phyloP scores from a whole-genome alignment of 2,329 filamentous ascomycete species.

The Pestalotiopsis sp. region DNA sequence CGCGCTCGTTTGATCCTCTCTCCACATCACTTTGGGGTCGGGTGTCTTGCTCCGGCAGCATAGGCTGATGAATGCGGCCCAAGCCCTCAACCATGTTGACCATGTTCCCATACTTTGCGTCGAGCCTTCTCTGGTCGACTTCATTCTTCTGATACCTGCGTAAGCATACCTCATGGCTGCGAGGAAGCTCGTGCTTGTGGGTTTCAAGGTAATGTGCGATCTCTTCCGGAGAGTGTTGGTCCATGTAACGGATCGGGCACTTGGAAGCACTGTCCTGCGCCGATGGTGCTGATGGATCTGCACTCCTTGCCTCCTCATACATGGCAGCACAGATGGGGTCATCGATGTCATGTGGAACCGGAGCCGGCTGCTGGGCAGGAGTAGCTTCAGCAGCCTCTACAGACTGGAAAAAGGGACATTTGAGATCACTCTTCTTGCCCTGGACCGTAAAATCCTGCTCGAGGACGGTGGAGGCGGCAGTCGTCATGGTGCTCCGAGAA shows the following conservation, averaged over 20 bases:
- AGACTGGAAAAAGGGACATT: constrained; percentile 71
- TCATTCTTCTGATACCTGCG: constrained; percentile 87
- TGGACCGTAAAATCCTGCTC: constrained; percentile 91
- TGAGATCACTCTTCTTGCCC: constrained; percentile 76
- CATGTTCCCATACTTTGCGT: constrained; percentile 90
- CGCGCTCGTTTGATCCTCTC: constrained; percentile 65
- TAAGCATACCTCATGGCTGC: constrained; percentile 92
- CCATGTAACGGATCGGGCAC: constrained; percentile 90
- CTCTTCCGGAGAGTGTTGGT: constrained; percentile 91
- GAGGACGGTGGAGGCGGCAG: constrained; percentile 65
- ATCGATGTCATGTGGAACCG: constrained; percentile 48
- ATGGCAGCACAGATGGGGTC: constrained; percentile 68
- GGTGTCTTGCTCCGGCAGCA: constrained; percentile 67
- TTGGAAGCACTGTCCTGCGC: constrained; percentile 56
- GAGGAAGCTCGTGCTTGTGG: constrained; percentile 91
- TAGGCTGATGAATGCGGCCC: constrained; percentile 83
- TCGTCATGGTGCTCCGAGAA: constrained; percentile 52
- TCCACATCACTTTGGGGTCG: constrained; percentile 47
- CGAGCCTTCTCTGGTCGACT: constrained; percentile 81
- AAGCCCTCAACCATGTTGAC: constrained; percentile 94
- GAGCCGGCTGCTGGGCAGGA: constrained; percentile 34
- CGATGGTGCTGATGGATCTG: constrained; percentile 42
- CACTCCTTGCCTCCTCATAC: constrained; percentile 60
- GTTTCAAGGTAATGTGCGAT: constrained; percentile 92
- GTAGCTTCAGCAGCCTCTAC: constrained; percentile 22